Percentiles rank a stretch among this genome's conserved stretches.
Evolutionary conservation across 2,329 filamentous ascomycete species (phyloP).

Genomic region (Septoria petroselini): DNA sequence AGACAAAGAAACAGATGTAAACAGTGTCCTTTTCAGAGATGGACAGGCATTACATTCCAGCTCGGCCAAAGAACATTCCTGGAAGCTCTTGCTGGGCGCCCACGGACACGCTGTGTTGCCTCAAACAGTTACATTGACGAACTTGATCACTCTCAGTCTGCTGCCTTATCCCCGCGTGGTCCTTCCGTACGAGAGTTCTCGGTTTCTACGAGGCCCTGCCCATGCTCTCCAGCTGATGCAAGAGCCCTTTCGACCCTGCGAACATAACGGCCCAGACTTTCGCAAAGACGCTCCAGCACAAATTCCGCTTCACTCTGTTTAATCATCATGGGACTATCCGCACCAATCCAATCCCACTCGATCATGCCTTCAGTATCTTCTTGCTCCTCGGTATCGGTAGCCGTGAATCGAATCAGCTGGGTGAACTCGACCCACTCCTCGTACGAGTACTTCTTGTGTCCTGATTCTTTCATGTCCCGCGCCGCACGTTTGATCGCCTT

Average conservation of each 20-base stretch:
- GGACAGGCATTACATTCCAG: too few species aligned
- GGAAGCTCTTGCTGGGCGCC: too few species aligned
- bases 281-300: slow-evolving; percentile 63
- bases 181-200: too few species aligned
- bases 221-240: neutral
- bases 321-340: slow-evolving; percentile 64
- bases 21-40: too few species aligned
- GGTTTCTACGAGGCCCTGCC: too few species aligned
- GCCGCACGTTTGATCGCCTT: slow-evolving; percentile 67
- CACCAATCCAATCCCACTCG: slow-evolving; percentile 71
- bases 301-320: slow-evolving; percentile 63
- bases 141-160: too few species aligned
- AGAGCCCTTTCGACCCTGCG: slow-evolving; percentile 18
- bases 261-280: slow-evolving; percentile 56
- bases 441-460: slow-evolving; percentile 67
- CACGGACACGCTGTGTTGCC: too few species aligned
- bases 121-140: too few species aligned
- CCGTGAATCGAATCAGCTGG: slow-evolving; percentile 62
- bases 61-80: too few species aligned
- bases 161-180: too few species aligned
- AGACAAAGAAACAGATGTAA: too few species aligned
- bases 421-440: slow-evolving; percentile 87
- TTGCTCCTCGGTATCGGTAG: slow-evolving; percentile 35
- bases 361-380: slow-evolving; percentile 58
- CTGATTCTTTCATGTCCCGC: slow-evolving; percentile 57